These are phyloP conservation scores for Lachancea dasiensis DNA, from an alignment of 805 yeast genomes.

Conservation along the genomic window DNA sequence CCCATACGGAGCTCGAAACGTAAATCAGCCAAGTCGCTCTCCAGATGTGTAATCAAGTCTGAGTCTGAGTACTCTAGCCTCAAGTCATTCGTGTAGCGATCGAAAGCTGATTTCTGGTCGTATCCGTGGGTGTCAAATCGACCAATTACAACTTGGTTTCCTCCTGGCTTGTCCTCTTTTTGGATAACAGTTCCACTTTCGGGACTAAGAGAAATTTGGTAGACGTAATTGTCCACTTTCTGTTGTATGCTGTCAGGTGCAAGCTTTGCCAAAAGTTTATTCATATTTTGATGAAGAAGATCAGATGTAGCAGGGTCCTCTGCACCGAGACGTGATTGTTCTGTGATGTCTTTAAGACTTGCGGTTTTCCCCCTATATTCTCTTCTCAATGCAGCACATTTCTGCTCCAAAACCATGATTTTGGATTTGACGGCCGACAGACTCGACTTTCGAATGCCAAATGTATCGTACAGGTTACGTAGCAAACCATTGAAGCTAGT, in stretches of 20 bases:
- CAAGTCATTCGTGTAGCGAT: conserved; percentile 21
- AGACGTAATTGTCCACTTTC: conserved; percentile 20
- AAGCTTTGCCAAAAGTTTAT: conserved; percentile 2
- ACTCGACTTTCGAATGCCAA: background rate
- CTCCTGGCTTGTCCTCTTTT: conserved; percentile 19
- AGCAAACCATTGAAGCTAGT: background rate
- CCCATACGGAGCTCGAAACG: conserved; percentile 19
- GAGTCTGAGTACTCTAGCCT: conserved; percentile 19
- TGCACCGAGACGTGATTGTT: background rate
- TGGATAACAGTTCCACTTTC: conserved; percentile 19
- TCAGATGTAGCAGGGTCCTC: background rate
- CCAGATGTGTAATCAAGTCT: conserved; percentile 23
- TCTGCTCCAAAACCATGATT: conserved; percentile 1
- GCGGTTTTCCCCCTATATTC: conserved; percentile 4
- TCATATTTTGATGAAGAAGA: background rate
- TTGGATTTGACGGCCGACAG: conserved; percentile 1
- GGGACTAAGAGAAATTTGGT: conserved; percentile 21
- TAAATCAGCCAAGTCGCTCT: conserved; percentile 15
- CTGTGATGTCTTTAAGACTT: background rate
- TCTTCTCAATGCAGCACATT: conserved; percentile 3
- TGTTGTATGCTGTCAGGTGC: conserved; percentile 9
- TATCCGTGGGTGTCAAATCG: conserved; percentile 11
- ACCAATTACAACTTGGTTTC: conserved; percentile 26
- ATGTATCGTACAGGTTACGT: background rate
- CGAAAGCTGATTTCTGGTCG: conserved; percentile 14